Conservation (phyloP, 2,329 filamentous ascomycete species). For the Hirsutella thompsonii region DNA sequence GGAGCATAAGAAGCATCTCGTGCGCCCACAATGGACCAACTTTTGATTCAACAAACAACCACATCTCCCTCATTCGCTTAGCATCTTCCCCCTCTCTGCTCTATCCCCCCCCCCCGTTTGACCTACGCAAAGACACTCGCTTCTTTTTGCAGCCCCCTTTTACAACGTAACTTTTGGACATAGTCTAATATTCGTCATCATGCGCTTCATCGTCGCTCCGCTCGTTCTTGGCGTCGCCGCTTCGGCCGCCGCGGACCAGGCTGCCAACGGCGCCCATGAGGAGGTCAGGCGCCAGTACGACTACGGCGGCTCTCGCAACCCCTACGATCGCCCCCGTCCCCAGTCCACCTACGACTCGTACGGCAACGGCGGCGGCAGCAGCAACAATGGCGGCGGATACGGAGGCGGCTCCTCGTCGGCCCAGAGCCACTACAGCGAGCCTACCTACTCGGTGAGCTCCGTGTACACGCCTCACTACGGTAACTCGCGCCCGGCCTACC, state of each 20-base stretch:
- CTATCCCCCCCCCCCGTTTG: too few species aligned
- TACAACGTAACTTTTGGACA: too few species aligned
- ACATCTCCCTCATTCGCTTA: too few species aligned
- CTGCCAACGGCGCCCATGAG: background rate
- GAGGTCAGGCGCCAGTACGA: background rate
- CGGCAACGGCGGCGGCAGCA: background rate
- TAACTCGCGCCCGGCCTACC: background rate
- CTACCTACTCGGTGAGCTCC: too few species aligned
- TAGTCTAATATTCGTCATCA: background rate
- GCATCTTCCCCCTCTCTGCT: background rate
- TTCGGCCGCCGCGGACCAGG: background rate
- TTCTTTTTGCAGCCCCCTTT: too few species aligned
- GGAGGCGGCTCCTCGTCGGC: too few species aligned
- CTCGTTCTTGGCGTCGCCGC: background rate
- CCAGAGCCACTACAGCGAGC: too few species aligned
- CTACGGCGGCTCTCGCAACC: background rate
- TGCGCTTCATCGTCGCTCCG: background rate
- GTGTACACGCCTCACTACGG: background rate
- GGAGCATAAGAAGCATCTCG: background rate
- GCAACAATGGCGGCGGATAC: too few species aligned
- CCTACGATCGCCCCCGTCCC: background rate
- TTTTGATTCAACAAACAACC: too few species aligned
- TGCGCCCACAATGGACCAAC: too few species aligned
- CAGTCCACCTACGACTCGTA: background rate
- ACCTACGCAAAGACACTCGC: too few species aligned